Percentiles rank a stretch among this genome's conserved stretches.
These are phyloP conservation scores for Pseudogymnoascus sp. DNA, from an alignment of 2,329 filamentous ascomycete species.

Conservation along the genomic window DNA sequence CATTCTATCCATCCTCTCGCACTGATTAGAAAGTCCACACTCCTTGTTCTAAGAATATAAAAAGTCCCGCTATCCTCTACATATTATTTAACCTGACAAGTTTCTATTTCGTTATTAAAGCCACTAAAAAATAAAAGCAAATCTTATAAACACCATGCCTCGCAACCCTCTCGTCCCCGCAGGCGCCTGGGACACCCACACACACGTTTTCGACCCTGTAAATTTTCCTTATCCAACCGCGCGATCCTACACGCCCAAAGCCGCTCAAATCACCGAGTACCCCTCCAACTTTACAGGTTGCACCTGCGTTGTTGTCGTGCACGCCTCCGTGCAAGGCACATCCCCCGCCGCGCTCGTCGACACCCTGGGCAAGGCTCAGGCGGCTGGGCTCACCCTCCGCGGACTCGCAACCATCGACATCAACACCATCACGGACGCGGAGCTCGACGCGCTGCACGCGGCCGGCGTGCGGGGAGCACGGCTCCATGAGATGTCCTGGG, in stretches of 20 bases:
- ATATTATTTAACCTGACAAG: background rate
- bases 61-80: background rate
- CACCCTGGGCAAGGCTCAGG: constrained; percentile 30
- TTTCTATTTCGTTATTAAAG: background rate
- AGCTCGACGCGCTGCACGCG: constrained; percentile 21
- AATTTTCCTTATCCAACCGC: constrained; percentile 16
- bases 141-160: background rate
- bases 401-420: constrained; percentile 85
- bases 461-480: constrained; percentile 21
- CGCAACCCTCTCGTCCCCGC: background rate
- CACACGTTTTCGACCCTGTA: constrained; percentile 20
- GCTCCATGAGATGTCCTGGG: constrained; percentile 22
- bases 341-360: constrained; percentile 20
- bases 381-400: constrained; percentile 64
- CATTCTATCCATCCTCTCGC: background rate
- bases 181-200: constrained; percentile 19
- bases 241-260: constrained; percentile 22
- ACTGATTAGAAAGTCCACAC: background rate
- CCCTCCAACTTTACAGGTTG: constrained; percentile 17
- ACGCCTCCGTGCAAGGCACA: constrained; percentile 22
- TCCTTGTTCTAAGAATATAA: background rate
- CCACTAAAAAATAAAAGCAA: background rate
- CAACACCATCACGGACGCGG: constrained; percentile 28
- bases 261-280: constrained; percentile 20
- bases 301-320: constrained; percentile 22